Conservation (phyloP, 805 yeast species). For the Metschnikowia henanensis region DNA sequence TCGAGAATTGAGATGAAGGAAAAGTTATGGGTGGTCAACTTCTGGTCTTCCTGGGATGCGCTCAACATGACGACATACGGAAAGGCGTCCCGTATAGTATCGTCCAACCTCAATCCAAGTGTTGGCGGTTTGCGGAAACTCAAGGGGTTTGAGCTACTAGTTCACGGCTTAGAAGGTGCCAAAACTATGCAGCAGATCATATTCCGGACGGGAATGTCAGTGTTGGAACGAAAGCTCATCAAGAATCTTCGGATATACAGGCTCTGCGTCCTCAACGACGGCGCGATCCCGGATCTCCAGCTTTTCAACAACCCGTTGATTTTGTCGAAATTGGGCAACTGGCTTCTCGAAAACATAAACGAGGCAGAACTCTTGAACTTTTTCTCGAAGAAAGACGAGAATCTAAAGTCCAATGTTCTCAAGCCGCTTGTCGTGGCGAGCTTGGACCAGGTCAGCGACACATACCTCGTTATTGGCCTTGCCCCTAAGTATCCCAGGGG, state of each 20-base stretch:
- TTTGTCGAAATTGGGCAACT: conserved; percentile 77
- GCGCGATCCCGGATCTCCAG: conserved; percentile 65
- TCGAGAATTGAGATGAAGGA: conserved; percentile 43
- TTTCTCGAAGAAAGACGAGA: conserved; percentile 32
- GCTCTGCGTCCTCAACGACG: conserved; percentile 86
- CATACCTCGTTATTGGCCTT: conserved; percentile 85
- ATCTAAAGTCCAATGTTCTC: conserved; percentile 31
- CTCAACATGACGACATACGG: conserved; percentile 34
- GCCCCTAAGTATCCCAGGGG: conserved; percentile 76
- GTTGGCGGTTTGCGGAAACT: conserved; percentile 25
- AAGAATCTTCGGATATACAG: conserved; percentile 80
- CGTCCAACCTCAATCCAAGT: conserved; percentile 17
- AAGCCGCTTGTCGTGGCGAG: conserved; percentile 87
- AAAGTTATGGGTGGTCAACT: conserved; percentile 71
- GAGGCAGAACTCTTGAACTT: conserved; percentile 55
- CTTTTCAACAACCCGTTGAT: conserved; percentile 86
- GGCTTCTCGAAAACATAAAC: conserved; percentile 89
- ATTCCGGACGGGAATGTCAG: conserved; percentile 86
- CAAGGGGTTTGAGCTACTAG: conserved; percentile 51
- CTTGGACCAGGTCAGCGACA: conserved; percentile 67
- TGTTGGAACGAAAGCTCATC: conserved; percentile 77
- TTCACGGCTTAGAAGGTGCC: conserved; percentile 81
- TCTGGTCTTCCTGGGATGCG: conserved; percentile 63
- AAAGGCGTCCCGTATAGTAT: conserved; percentile 15
- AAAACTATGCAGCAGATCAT: conserved; percentile 78